Evolutionary conservation across 1,284 basidiomycete genomes (phyloP).

Genomic region (Cryptococcus sp.): DNA sequence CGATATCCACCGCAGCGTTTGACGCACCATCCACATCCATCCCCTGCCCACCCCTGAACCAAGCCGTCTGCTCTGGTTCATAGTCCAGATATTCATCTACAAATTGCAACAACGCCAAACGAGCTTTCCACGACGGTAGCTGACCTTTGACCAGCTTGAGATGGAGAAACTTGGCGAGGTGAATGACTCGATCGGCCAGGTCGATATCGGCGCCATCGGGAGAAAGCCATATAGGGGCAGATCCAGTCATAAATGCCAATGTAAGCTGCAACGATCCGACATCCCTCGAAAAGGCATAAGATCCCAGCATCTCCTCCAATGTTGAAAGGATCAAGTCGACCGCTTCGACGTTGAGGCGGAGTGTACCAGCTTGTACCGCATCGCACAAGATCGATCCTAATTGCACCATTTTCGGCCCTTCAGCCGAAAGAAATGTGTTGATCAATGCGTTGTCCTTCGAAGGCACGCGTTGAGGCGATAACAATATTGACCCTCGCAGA

Average conservation of each 20-base stretch:
- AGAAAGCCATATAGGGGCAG: constrained; percentile 61
- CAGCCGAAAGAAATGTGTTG: constrained; percentile 55
- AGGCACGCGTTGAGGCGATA: constrained; percentile 45
- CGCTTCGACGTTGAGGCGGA: constrained; percentile 54
- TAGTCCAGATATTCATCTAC: constrained; percentile 59
- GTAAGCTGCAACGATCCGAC: constrained; percentile 55
- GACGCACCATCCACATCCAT: constrained; percentile 13
- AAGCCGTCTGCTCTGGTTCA: constrained; percentile 51
- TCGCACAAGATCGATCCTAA: constrained; percentile 57
- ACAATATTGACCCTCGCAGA: constrained; percentile 52
- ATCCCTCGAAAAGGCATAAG: constrained; percentile 58
- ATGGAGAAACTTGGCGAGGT: constrained; percentile 56
- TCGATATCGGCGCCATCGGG: constrained; percentile 44
- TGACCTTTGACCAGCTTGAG: constrained; percentile 49
- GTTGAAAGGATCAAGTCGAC: constrained; percentile 56
- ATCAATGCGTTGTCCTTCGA: constrained; percentile 60
- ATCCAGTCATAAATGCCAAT: constrained; percentile 62
- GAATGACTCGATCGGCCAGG: constrained; percentile 50
- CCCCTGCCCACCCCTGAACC: constrained; percentile 26
- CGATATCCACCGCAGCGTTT: constrained; percentile 30
- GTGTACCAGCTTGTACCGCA: constrained; percentile 54
- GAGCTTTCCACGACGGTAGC: constrained; percentile 60
- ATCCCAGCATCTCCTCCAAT: constrained; percentile 53
- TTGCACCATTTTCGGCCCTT: constrained; percentile 54
- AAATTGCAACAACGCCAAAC: constrained; percentile 62